Evolutionary conservation across 192 early-diverging fungal genomes (phyloP).

Genomic region (Helicostylum pulchrum): DNA sequence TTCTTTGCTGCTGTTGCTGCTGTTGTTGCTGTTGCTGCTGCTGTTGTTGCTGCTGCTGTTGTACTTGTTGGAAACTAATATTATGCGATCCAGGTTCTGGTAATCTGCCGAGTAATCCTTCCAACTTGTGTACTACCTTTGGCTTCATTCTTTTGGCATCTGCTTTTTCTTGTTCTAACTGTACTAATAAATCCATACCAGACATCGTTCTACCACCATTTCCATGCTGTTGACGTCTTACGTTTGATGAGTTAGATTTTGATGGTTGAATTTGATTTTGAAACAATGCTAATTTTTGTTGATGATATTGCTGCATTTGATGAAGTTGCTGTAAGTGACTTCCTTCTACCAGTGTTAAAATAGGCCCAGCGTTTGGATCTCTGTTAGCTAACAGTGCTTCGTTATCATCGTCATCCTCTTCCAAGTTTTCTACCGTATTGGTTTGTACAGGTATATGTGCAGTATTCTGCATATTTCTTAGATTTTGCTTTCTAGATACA

Average conservation of each 20-base stretch:
- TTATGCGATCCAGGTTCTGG: slow-evolving; percentile 31
- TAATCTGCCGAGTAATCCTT: slow-evolving; percentile 22
- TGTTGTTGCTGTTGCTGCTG: slow-evolving; percentile 18
- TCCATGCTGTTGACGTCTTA: slow-evolving; percentile 3
- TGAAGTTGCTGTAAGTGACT: slow-evolving; percentile 26
- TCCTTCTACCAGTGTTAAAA: slow-evolving; percentile 4
- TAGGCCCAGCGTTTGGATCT: slow-evolving; percentile 1
- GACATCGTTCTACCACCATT: slow-evolving; percentile 16
- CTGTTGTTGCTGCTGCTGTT: slow-evolving; percentile 20
- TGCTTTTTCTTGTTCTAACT: slow-evolving; percentile 27
- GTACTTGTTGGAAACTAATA: slow-evolving; percentile 28
- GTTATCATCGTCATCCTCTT: slow-evolving; percentile 8
- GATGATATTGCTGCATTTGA: slow-evolving; percentile 22
- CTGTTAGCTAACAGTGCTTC: not conserved
- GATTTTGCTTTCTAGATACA: too few species aligned
- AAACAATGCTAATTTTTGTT: slow-evolving; percentile 19
- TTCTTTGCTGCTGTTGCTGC: slow-evolving; percentile 7
- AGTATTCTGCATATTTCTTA: not conserved
- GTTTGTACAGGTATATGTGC: not conserved
- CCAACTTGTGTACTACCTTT: slow-evolving; percentile 19
- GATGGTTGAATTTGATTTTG: slow-evolving; percentile 18
- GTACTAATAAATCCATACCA: slow-evolving; percentile 29
- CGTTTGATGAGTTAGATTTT: slow-evolving; percentile 2
- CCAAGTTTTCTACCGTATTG: not conserved
- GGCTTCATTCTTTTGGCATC: slow-evolving; percentile 14